Conservation (phyloP, 495 filamentous ascomycete species). For the Penicillium macrosclerotiorum region DNA sequence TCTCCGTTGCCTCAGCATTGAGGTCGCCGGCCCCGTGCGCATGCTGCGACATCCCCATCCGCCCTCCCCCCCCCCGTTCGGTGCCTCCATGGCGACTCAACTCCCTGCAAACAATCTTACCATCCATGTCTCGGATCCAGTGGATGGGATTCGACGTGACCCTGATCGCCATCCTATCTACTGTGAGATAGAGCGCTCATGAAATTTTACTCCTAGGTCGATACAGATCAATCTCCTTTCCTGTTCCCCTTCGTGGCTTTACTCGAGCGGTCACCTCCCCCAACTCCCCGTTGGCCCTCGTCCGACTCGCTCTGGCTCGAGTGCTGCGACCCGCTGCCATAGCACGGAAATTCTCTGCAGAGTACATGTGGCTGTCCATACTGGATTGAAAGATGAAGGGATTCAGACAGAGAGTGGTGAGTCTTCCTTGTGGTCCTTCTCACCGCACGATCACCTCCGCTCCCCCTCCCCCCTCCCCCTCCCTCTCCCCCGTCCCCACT, state of each 20-base stretch:
- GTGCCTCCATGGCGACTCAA: no score
- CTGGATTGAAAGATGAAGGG: slow-evolving; percentile 79
- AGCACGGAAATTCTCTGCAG: slow-evolving; percentile 29
- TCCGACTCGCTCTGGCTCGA: slow-evolving; percentile 36
- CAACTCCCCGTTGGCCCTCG: slow-evolving; percentile 17
- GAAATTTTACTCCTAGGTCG: slow-evolving; percentile 28
- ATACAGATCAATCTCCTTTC: slow-evolving; percentile 35
- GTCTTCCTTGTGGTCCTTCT: slow-evolving; percentile 36
- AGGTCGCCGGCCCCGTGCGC: slow-evolving; percentile 26
- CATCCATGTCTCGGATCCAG: no score
- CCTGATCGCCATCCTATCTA: slow-evolving; percentile 1
- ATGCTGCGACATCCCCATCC: slow-evolving; percentile 25
- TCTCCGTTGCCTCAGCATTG: slow-evolving; percentile 11
- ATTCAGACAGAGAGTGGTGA: slow-evolving; percentile 96
- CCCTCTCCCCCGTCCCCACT: slow-evolving; percentile 12
- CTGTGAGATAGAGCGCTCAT: slow-evolving; percentile 30
- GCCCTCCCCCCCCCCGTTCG: neutral
- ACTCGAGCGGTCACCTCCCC: slow-evolving; percentile 17
- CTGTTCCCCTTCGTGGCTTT: slow-evolving; percentile 23
- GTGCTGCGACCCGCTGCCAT: slow-evolving; percentile 42
- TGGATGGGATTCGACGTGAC: neutral
- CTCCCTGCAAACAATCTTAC: no score
- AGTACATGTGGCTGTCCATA: slow-evolving; percentile 42
- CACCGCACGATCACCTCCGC: slow-evolving; percentile 18
- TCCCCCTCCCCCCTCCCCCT: slow-evolving; percentile 12